Evolutionary conservation across 1,284 basidiomycete species (phyloP), one percentile per base, ranked within the genome.

Genomic region (Boletus mariae): DNA sequence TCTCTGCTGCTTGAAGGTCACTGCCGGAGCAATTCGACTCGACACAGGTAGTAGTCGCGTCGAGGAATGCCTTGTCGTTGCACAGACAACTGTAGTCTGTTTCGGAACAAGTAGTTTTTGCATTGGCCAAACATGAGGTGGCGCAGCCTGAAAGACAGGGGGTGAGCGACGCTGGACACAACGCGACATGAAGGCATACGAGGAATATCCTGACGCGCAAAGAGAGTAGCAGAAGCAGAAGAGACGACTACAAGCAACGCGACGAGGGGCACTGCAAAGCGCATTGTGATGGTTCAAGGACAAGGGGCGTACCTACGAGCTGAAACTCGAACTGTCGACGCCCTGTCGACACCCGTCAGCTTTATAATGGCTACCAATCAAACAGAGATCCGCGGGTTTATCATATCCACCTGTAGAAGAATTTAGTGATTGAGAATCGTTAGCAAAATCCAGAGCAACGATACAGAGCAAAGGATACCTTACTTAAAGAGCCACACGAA

Each of bases 41-140:
- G 58, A 85, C 76, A 63, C 84, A 85, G 2, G 54, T 7, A 35
- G 78, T 78, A 52, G 76, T 74, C 54, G 68, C 69, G 52, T 58
- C 49, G 61, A 85, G 66, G 66, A 83, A 86, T 7, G 56, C 48
- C 11, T 59, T 4, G 63, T 66, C 71, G 5, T 71, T 71, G 76
- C 84, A 85, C 37, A 84, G 71, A 59, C 84, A 86, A 34, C 55
- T 58, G 61, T 77, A 72, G 63, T 84, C 79, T 13, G 61, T 63
- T 3, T 61, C 37, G 23, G 56, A 23, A 69, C 83, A 85, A 51
- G 57, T 77, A 32, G 67, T 61, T 58, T 75, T 58, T 28, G 79
- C 75, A 54, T 57, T 65, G 8, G 64, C 48, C 10, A 81, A 59
- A 66, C 84, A 85, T n/a, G 65, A 3, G 7, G 47, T 28, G 4